Evolutionary conservation across 768 basidiomycete species (phyloP).

Genomic region (Trametes punicea): DNA sequence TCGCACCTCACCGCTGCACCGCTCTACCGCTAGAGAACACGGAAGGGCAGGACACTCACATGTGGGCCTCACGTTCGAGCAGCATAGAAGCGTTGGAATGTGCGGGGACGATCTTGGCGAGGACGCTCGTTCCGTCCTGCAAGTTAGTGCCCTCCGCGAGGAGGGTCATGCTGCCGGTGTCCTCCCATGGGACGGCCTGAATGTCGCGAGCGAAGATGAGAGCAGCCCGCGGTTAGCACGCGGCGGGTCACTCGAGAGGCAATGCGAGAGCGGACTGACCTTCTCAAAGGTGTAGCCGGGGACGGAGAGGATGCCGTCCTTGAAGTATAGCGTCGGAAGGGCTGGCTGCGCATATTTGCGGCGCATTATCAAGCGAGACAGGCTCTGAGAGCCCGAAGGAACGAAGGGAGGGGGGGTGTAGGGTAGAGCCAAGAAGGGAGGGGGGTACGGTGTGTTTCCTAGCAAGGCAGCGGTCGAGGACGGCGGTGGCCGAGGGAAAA

Average conservation of each 20-base stretch:
- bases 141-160: slow-evolving; percentile 66
- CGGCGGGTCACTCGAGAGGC: neutral
- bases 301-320: slow-evolving; percentile 52
- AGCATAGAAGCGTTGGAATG: slow-evolving; percentile 72
- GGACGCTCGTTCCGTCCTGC: slow-evolving; percentile 63
- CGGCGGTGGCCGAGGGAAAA: neutral
- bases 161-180: slow-evolving; percentile 69
- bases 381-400: slow-evolving; percentile 1
- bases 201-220: slow-evolving; percentile 2
- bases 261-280: slow-evolving; percentile 35
- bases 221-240: neutral
- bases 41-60: slow-evolving; percentile 40
- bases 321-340: slow-evolving; percentile 57
- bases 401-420: neutral
- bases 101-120: slow-evolving; percentile 72
- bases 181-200: slow-evolving; percentile 64
- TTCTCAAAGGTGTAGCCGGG: slow-evolving; percentile 73
- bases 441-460: neutral
- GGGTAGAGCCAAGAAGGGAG: too few relatives aligned
- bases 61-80: slow-evolving; percentile 69
- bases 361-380: slow-evolving; percentile 40
- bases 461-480: neutral
- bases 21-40: neutral
- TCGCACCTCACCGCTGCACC: neutral
- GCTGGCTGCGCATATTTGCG: slow-evolving; percentile 56